Base-by-base conservation (phyloP, 164 flowering plant genomes). In the Annona squamosa region DNA sequence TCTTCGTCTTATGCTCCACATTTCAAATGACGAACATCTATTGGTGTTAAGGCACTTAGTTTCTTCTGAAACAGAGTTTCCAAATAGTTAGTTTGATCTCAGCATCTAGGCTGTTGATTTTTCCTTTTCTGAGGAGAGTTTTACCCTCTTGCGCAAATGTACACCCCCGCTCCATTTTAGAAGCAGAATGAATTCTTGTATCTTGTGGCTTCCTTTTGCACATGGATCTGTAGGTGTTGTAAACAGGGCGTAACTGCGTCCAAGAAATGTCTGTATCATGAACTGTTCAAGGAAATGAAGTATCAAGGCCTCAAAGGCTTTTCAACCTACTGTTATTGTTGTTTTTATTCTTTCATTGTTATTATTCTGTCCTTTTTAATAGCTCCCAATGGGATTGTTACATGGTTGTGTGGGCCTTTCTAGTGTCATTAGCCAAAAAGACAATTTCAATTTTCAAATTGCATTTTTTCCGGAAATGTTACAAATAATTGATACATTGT, bases 21-120 rank as follows among this genome's bases (percentile, higher is more conserved):
- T 94, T 78, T 91, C 97, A 80, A 92, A 88, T 80, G 99, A 94
- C 79, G 98, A 94, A 76, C 97, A 94, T 86, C 86, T 92, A 82
- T 77, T 78, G 85, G 91, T 88, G 91, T 72, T 94, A 65, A 88
- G 86, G 83, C 82, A 85, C 72, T 83, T 94, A 81, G 81, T 88
- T 73, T 92, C 95, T 75, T n/a, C 82, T 74, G 77, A 78, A 71
- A 78, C 73, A 61, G 81, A 84, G 71, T 73, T 80, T 75, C 80
- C 62, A 69, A 52, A 72, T 78, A 77, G 81, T 65, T 84, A 78
- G 73, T 47, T 67, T 64, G 47, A 65, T 79, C 68, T 5, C 12
- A 61, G 41, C 42, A 66, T 48, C 19, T 62, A 59, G 70, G 65
- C 47, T 52, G 59, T 43, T 61, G 17, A 68, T 9, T 67, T 71